Percentiles rank a stretch among this genome's conserved stretches.
phyloP scores from a whole-genome alignment of 164 flowering plant species.

The Nelumbo lutea region DNA sequence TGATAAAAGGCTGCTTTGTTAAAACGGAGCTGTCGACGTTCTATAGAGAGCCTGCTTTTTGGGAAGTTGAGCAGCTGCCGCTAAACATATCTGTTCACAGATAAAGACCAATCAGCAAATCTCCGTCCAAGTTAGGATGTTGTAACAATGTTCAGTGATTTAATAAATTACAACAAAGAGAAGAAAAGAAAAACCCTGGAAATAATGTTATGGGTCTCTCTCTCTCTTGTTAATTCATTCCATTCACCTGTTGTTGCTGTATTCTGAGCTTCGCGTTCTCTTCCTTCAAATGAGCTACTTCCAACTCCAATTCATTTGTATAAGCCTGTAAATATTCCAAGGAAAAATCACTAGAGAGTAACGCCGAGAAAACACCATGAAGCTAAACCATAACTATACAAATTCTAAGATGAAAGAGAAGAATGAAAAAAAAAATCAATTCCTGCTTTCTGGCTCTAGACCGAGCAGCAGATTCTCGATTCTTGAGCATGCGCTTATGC shows the following conservation, averaged over 20 bases:
- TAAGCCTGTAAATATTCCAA: constrained; percentile 43
- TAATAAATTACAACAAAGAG: background rate
- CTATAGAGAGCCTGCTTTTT: constrained; percentile 35
- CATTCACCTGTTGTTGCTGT: constrained; percentile 33
- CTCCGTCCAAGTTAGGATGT: background rate
- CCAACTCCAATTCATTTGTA: constrained; percentile 52
- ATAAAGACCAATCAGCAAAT: background rate
- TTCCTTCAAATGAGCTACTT: constrained; percentile 39
- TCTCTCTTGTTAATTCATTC: background rate
- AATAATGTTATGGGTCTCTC: background rate
- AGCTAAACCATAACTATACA: background rate
- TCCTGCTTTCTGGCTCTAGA: constrained; percentile 77
- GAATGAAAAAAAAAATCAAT: constrained; percentile 6
- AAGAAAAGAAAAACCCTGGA: too few species aligned
- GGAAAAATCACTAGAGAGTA: background rate
- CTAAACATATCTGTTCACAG: constrained; percentile 21
- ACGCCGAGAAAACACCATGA: background rate
- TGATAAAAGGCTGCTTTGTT: constrained; percentile 14
- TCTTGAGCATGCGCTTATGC: constrained; percentile 63
- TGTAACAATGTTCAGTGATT: background rate
- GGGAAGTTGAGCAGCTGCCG: constrained; percentile 30
- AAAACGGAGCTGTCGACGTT: constrained; percentile 60
- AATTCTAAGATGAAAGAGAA: background rate
- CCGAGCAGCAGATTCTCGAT: constrained; percentile 68
- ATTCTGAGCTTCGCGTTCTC: constrained; percentile 60